Evolutionary conservation across 1,139 yeast genomes (phyloP).

Genomic region (Taphrina confusa): DNA sequence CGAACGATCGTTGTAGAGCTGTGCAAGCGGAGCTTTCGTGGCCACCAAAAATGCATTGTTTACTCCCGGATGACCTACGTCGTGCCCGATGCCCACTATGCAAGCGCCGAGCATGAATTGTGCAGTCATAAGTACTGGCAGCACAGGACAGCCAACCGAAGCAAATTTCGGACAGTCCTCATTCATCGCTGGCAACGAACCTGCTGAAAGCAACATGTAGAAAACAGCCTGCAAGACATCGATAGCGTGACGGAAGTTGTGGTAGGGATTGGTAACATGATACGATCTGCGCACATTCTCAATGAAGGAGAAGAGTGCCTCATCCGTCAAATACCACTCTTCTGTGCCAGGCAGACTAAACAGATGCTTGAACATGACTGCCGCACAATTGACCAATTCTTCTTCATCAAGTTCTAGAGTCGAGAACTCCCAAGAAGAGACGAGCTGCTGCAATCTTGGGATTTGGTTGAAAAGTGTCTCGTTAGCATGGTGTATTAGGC

Average conservation of each 20-base stretch:
- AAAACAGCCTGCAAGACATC: conserved; percentile 92
- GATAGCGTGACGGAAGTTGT: conserved; percentile 91
- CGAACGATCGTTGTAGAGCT: conserved; percentile 62
- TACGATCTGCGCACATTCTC: conserved; percentile 10
- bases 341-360: conserved; percentile 20
- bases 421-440: conserved; percentile 24
- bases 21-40: conserved; percentile 66
- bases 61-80: conserved; percentile 94
- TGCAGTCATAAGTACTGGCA: conserved; percentile 44
- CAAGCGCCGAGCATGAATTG: conserved; percentile 61
- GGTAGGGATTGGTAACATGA: conserved; percentile 72
- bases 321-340: conserved; percentile 18
- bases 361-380: conserved; percentile 31
- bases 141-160: neutral
- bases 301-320: conserved; percentile 12
- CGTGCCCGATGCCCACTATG: conserved; percentile 90
- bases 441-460: conserved; percentile 5
- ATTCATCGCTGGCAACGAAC: conserved; percentile 5
- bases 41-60: conserved; percentile 72
- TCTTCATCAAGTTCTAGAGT: neutral
- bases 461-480: neutral
- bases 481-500: neutral
- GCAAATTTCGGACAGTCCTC: neutral
- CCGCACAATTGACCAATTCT: conserved; percentile 13
- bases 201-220: conserved; percentile 52